phyloP scores from a whole-genome alignment of 2,329 filamentous ascomycete genomes.

The Stromatinia cepivora region DNA sequence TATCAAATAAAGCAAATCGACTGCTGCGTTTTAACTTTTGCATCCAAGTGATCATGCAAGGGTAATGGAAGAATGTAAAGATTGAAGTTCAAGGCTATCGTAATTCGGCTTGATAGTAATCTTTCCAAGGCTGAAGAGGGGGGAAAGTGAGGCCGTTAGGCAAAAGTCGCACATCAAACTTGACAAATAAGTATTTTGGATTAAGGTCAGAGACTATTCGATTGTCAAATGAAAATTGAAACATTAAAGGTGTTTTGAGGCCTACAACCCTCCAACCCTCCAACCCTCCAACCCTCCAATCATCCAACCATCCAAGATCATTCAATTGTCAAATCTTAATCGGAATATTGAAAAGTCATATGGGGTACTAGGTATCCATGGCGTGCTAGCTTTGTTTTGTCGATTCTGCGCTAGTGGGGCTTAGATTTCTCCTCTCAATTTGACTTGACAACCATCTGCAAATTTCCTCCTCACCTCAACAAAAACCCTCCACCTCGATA shows the following conservation, averaged over 20 bases:
- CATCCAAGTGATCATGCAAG: not conserved
- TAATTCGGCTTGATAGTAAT: not conserved
- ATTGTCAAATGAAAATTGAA: too few relatives aligned
- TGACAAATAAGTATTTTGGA: not conserved
- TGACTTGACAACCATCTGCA: not conserved
- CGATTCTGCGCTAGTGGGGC: slow-evolving; percentile 4
- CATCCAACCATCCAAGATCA: not conserved
- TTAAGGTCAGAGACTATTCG: too few relatives aligned
- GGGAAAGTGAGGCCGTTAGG: not conserved
- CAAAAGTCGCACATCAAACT: not conserved
- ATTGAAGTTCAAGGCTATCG: not conserved
- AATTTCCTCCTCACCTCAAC: not conserved
- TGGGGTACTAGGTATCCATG: not conserved
- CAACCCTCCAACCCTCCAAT: not conserved
- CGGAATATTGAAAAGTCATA: not conserved
- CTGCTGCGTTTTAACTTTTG: not conserved
- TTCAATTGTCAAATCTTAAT: not conserved
- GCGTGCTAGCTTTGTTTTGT: not conserved
- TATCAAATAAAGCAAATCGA: not conserved
- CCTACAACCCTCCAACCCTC: too few relatives aligned
- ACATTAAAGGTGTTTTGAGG: too few relatives aligned
- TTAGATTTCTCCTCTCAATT: not conserved
- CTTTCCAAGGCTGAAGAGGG: not conserved
- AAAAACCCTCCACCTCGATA: not conserved
- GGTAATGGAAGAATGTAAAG: not conserved